Conservation (phyloP, 2,329 filamentous ascomycete genomes). For the Botryotinia globosa region DNA sequence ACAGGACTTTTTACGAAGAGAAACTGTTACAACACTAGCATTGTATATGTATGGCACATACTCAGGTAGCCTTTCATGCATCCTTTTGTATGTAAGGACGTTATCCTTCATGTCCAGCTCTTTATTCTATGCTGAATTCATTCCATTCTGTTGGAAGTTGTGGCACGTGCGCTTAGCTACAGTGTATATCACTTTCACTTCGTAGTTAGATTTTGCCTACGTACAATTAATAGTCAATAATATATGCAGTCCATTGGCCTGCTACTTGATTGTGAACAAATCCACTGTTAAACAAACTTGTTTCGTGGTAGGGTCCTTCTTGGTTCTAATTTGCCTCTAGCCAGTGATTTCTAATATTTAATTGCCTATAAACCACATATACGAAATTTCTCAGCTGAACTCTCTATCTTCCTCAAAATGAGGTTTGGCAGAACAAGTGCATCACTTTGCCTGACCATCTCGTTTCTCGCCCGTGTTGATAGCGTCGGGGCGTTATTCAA, state of each 20-base stretch:
- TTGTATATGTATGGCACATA: neutral
- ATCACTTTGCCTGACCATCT: neutral
- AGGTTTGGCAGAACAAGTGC: neutral
- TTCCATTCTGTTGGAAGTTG: neutral
- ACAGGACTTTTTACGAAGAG: neutral
- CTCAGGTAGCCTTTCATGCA: neutral
- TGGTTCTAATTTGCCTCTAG: no score
- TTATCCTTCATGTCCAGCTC: neutral
- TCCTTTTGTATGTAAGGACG: neutral
- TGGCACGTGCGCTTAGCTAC: no score
- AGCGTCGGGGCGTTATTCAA: constrained; percentile 2
- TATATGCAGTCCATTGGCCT: no score
- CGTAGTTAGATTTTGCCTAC: no score
- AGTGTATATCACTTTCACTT: no score
- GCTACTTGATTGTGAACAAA: no score
- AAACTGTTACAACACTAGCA: neutral
- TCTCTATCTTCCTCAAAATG: neutral
- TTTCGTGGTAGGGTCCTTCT: neutral
- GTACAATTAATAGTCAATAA: no score
- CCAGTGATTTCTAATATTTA: neutral
- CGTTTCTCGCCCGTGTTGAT: neutral
- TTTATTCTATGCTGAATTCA: neutral
- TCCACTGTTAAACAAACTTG: neutral
- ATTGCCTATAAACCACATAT: neutral
- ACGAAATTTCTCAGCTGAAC: neutral